Evolutionary conservation across 495 filamentous ascomycete genomes (phyloP), one percentile per base, ranked within the genome.

Genomic region (Penicillium coffeae): DNA sequence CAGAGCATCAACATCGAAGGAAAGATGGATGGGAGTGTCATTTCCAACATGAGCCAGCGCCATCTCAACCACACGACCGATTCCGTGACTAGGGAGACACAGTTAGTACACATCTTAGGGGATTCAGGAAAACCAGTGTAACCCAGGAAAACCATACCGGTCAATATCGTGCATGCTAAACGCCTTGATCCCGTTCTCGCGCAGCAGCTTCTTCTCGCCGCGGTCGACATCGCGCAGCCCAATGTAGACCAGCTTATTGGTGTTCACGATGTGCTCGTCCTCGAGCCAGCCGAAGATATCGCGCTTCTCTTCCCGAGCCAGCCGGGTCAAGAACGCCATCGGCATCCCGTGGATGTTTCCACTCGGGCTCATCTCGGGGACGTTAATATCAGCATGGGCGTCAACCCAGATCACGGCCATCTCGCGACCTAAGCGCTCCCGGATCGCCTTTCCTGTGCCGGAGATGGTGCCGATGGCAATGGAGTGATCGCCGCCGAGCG

Each of bases 121-220:
- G 25, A 5, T 30, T 5, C 25, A 13, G 35, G 21, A 6, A 10
- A 27, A 8, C 37, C 47, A 16, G 13, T 20, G 19, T 21, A 14
- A 38, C 7, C 14, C 16, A 38, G 37, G 16, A 8, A 38, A 18
- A 33, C 42, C 64, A 38, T 69, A 89, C 83, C 80, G 78, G 62
- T 99, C 93, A 67, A 99, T 87, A 66, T 97, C 93, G 65, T 96
- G 91, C 93, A 97, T 99, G 68, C 85, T 91, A 60, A 97, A 99
- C 5, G 92, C 94, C 70, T 87, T 90, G 69, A 99, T 90, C 2
- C 86, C 85, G 54, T 99, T 73, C 52, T 96, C 88, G 44, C 84
- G 78, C 47, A 99, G 70, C 30, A 95, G 84, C 68, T 78, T 77
- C 84, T 97, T 99, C 79, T 99, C 93, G 1, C 83, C 88, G 6